Conservation (phyloP, 441 rosid species). For the Erodium texanum region DNA sequence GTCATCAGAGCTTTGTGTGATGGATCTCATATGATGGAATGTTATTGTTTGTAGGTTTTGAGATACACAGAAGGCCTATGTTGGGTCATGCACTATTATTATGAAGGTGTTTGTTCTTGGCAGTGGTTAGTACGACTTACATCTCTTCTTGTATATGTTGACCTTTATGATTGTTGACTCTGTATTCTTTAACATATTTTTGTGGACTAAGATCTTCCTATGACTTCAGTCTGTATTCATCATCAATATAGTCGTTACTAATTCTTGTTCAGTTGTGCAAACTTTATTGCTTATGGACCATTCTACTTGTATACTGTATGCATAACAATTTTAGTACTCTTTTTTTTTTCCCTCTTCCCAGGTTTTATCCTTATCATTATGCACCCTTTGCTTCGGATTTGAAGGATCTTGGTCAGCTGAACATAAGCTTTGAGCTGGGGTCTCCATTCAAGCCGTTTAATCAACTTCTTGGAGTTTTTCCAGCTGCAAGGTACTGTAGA, state of each 20-base stretch:
- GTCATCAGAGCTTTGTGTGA: background rate
- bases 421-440: constrained; percentile 24
- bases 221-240: background rate
- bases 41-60: constrained; percentile 17
- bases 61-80: constrained; percentile 28
- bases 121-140: constrained; percentile 18
- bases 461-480: constrained; percentile 28
- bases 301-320: background rate
- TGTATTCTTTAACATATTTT: too few species aligned
- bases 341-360: constrained; percentile 10
- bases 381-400: constrained; percentile 39
- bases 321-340: background rate
- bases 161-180: background rate
- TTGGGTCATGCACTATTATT: constrained; percentile 32
- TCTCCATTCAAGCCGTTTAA: constrained; percentile 29
- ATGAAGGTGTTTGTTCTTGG: constrained; percentile 31
- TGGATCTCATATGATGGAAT: background rate
- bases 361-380: constrained; percentile 37
- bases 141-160: background rate
- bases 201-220: background rate
- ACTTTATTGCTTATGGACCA: background rate
- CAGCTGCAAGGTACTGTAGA: constrained; percentile 24
- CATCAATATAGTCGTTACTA: background rate
- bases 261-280: background rate
- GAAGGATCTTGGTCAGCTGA: constrained; percentile 16